phyloP scores from a whole-genome alignment of 306 rosid species.

The Quercus cerris region DNA sequence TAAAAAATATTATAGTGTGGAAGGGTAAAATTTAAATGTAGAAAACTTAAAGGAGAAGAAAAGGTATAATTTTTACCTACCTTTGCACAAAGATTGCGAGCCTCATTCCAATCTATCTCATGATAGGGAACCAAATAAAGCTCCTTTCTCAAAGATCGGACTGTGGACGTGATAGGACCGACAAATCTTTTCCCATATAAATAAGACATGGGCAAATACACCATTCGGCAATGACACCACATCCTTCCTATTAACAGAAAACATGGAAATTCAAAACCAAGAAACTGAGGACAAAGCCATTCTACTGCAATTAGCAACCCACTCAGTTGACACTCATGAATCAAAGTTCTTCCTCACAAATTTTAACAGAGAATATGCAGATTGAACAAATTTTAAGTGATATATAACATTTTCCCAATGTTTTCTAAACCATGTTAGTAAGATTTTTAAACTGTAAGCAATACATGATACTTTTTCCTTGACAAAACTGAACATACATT shows the following conservation, averaged over 20 bases:
- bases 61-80: conserved; percentile 32
- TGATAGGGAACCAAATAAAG: conserved; percentile 64
- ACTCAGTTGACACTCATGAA: not conserved
- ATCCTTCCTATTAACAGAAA: conserved; percentile 67
- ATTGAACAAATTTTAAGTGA: not conserved
- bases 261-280: not conserved
- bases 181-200: conserved; percentile 91
- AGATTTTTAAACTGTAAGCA: not conserved
- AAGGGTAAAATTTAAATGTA: not conserved
- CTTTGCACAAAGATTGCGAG: conserved; percentile 87
- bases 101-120: conserved; percentile 72
- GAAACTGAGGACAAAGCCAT: not conserved
- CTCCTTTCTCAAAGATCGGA: conserved; percentile 77
- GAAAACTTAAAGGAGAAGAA: not conserved
- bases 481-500: not conserved
- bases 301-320: not conserved
- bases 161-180: conserved; percentile 69
- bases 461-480: not conserved
- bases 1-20: not conserved
- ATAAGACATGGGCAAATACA: conserved; percentile 90
- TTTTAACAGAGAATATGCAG: not conserved
- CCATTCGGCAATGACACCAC: conserved; percentile 99
- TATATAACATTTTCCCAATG: not conserved
- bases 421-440: not conserved
- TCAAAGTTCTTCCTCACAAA: not conserved